Evolutionary conservation across 805 yeast genomes (phyloP), one percentile per base, ranked within the genome.

Genomic region (Blastobotrys attinorum): DNA sequence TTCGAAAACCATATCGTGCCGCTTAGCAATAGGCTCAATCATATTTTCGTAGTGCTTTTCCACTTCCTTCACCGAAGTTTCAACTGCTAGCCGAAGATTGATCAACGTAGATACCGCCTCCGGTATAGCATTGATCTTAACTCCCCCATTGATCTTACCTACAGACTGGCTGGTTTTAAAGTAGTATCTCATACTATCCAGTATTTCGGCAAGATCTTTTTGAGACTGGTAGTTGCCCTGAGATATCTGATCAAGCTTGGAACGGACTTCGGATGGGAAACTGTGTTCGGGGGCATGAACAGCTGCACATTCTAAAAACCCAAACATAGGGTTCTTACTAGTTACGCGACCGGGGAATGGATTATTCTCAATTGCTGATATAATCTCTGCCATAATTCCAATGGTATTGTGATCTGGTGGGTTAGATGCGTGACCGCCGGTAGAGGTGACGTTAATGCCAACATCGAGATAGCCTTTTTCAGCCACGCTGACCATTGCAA

Each of bases 371-470:
- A 85, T 65, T n/a, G 60, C 52, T 10, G 67, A 60, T 7, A 80
- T 67, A 43, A 84, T 65, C 46, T 81, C 77, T 2, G 86, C 69
- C 41, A 80, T 67, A 31, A 84, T 72, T 10, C 92, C 95, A 61
- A 86, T 83, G 2, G 82, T 71, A 4, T 92, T 83, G 56, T 85
- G 92, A 38, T 76, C 81, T 1, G 89, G 90, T 8, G 94, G 92
- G 13, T 72, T 60, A 7, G 89, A 81, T 1, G 90, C 77, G 58
- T 83, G 94, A 7, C 94, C 94, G 31, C 94, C 94, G 11, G 77
- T 76, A 17, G 84, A 77, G 18, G 64, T 63, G 35, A 83, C 62
- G 3, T 67, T 66, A 33, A 81, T 65, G 22, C 55, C 49, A 3
- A 73, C 53, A 52, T 79, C 80, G 16, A 79, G 57, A 46, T 70